Conservation (phyloP, 768 basidiomycete genomes). For the Leccinum uliginosum region DNA sequence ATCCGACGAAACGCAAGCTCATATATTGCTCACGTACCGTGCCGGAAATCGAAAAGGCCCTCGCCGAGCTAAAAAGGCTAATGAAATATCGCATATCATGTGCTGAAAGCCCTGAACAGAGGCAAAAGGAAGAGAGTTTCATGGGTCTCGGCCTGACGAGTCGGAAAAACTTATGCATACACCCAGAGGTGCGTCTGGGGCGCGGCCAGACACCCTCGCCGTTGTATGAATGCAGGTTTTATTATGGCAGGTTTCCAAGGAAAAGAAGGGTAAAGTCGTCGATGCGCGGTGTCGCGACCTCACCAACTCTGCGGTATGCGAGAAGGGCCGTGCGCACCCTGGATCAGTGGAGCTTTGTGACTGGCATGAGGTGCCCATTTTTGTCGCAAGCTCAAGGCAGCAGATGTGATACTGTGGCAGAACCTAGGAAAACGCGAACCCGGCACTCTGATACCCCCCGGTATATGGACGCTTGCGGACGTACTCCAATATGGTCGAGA, state of each 20-base stretch:
- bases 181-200: conserved; percentile 71
- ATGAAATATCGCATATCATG: conserved; percentile 80
- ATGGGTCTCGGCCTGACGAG: conserved; percentile 91
- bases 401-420: conserved; percentile 37
- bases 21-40: conserved; percentile 99
- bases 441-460: conserved; percentile 76
- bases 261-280: conserved; percentile 97
- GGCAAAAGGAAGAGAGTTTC: conserved; percentile 74
- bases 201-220: background rate
- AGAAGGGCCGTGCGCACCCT: conserved; percentile 81
- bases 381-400: background rate
- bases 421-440: conserved; percentile 78
- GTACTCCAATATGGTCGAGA: conserved; percentile 85
- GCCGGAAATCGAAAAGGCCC: conserved; percentile 97
- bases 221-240: background rate
- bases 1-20: conserved; percentile 87
- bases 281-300: conserved; percentile 96
- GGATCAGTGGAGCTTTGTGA: conserved; percentile 89
- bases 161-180: conserved; percentile 93
- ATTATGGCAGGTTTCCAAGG: conserved; percentile 75
- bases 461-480: conserved; percentile 94
- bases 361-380: conserved; percentile 84
- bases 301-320: conserved; percentile 78
- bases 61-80: conserved; percentile 89
- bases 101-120: conserved; percentile 71